Evolutionary conservation across 192 early-diverging fungal genomes (phyloP).

Genomic region (Thamnidium elegans): DNA sequence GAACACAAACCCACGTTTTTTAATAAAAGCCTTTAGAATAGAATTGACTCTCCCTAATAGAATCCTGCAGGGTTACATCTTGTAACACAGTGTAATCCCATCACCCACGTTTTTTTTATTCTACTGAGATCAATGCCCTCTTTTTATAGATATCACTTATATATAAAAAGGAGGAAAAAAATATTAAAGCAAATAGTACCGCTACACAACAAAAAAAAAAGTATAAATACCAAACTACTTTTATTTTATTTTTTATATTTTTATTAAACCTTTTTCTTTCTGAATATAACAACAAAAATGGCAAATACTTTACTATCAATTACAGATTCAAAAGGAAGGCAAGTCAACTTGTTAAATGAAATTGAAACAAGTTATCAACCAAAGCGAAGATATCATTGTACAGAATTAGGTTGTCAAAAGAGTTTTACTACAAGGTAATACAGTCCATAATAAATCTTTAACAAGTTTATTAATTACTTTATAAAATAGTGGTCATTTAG

Average conservation of each 20-base stretch:
- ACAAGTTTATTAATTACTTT: conserved; percentile 13
- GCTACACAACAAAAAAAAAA: too few species aligned
- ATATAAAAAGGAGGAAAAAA: too few species aligned
- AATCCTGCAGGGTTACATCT: conserved; percentile 6
- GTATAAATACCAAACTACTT: neutral
- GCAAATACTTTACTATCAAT: conserved; percentile 16
- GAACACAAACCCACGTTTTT: conserved; percentile 6
- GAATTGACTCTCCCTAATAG: too few species aligned
- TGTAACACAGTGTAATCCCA: neutral
- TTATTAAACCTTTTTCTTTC: too few species aligned
- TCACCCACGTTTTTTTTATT: too few species aligned
- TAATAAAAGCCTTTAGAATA: too few species aligned
- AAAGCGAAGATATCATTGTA: conserved; percentile 63
- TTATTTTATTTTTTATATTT: conserved; percentile 1
- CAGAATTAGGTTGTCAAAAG: conserved; percentile 61
- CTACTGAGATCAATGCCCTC: too few species aligned
- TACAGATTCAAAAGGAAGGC: conserved; percentile 31
- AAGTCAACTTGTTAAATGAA: conserved; percentile 32
- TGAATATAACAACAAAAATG: neutral
- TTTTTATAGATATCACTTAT: too few species aligned
- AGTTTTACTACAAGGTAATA: conserved; percentile 74
- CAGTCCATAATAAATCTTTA: neutral
- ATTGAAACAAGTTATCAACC: neutral
- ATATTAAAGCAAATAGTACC: too few species aligned
- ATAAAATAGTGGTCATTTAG: conserved; percentile 67